Conservation (phyloP, 371 early-diverging fungal genomes). For the Rhizomucor miehei region DNA sequence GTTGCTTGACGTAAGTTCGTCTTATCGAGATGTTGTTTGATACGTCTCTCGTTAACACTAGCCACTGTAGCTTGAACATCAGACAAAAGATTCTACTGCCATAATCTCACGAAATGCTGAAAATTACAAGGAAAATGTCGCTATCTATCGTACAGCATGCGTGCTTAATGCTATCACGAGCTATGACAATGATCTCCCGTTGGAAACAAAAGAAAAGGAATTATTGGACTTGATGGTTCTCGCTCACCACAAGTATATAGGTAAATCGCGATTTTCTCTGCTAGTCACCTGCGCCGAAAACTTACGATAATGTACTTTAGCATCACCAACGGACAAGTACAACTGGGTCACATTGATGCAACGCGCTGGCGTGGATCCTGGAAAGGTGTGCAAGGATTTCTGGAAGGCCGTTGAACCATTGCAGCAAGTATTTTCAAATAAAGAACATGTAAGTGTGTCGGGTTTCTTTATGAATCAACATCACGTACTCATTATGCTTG, state of each 20-base stretch:
- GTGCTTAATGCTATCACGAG: conserved; percentile 67
- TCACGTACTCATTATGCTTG: conserved; percentile 7
- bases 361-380: conserved; percentile 72
- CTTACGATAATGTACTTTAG: conserved; percentile 6
- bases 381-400: conserved; percentile 49
- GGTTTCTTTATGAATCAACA: background rate
- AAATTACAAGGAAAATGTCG: conserved; percentile 40
- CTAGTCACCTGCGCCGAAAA: background rate
- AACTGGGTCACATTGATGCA: conserved; percentile 84
- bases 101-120: conserved; percentile 50
- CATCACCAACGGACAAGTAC: conserved; percentile 67
- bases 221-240: conserved; percentile 68
- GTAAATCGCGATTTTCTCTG: conserved; percentile 5
- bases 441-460: conserved; percentile 10
- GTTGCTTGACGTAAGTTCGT: conserved; percentile 46
- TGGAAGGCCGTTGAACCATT: conserved; percentile 42
- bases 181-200: conserved; percentile 32
- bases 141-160: conserved; percentile 51
- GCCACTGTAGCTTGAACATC: conserved; percentile 33
- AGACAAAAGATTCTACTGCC: conserved; percentile 53
- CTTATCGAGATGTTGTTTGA: background rate
- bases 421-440: conserved; percentile 17
- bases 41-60: background rate
- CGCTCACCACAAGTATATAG: conserved; percentile 72
- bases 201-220: conserved; percentile 37